Evolutionary conservation across 306 rosid genomes (phyloP).

Genomic region (Sechiopsis laciniata): DNA sequence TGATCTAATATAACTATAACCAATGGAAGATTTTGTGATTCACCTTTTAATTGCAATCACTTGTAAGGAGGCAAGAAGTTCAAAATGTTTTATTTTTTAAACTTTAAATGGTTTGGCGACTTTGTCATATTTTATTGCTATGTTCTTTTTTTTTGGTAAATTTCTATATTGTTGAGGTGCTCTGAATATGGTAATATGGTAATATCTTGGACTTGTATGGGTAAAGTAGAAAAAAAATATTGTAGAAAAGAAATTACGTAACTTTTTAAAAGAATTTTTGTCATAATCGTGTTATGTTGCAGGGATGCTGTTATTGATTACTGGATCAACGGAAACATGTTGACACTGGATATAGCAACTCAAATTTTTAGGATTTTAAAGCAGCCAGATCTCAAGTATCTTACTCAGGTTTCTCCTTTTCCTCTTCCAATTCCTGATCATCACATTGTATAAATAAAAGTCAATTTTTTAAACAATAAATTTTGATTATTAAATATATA

Average conservation of each 20-base stretch:
- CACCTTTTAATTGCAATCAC: too few species aligned
- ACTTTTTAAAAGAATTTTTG: too few species aligned
- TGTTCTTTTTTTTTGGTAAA: neutral
- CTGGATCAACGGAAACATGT: conserved; percentile 83
- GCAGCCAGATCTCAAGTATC: conserved; percentile 74
- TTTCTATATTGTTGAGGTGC: too few species aligned
- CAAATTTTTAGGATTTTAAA: conserved; percentile 76
- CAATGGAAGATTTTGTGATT: too few species aligned
- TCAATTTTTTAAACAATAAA: neutral
- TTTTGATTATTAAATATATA: neutral
- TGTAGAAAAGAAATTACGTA: too few species aligned
- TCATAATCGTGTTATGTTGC: conserved; percentile 18
- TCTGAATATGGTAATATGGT: too few species aligned
- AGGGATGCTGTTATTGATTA: conserved; percentile 78
- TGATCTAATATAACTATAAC: neutral
- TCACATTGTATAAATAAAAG: neutral
- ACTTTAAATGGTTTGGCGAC: neutral
- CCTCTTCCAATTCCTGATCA: neutral
- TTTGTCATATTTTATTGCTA: neutral
- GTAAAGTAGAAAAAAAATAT: too few species aligned
- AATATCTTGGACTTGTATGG: too few species aligned
- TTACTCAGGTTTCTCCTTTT: conserved; percentile 74
- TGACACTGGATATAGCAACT: conserved; percentile 76
- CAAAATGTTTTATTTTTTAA: too few species aligned
- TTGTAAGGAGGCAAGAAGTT: neutral